Base-by-base conservation (phyloP, 345 rosid species). In the Lepidium sativum region DNA sequence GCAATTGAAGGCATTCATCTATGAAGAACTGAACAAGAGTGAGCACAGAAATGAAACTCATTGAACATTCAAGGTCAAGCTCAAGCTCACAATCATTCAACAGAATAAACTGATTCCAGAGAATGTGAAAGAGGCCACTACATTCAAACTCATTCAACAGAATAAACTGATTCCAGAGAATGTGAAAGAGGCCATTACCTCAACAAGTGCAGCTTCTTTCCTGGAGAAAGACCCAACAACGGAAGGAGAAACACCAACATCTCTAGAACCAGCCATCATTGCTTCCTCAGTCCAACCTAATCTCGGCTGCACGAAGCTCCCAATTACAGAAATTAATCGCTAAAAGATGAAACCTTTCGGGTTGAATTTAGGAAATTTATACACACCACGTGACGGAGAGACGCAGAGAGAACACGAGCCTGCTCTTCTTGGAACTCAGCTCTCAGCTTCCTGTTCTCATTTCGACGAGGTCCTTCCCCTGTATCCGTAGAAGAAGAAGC, bases 231-330 rank as follows among this genome's bases (percentile, higher is more conserved):
- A 82, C 11, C 99, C 99, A 38, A 90, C 82, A 1, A 90, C 80
- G 1, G 97, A 82, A 67, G 99, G 99, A 55, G 99, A 94, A 17
- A 88, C 68, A 49, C 85, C 95, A 59, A 79, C 87, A 13, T 94
- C 99, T 57, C 87, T 90, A 8, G 97, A 90, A 48, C 97, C 97
- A 5, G 99, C 96, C 34, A 84, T 84, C 97, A 90, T 79, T 1
- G 96, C 92, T 47, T 82, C 92, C 64, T 90, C 95, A 32, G 80
- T 75, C 99, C 99, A 88, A 63, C 99, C 99, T 70, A 82, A 60
- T 41, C 77, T 79, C 52, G 75, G 55, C 96, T 91, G 71, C 69
- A 75, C 21, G 47, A 55, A 60, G 17, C 32, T 49, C 52, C 31
- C 58, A 18, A 9, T 39, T 1, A 37, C 15, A 3, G 8, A 58